phyloP scores from a whole-genome alignment of 805 yeast genomes.

The Helenozyma rhizophorensis region DNA sequence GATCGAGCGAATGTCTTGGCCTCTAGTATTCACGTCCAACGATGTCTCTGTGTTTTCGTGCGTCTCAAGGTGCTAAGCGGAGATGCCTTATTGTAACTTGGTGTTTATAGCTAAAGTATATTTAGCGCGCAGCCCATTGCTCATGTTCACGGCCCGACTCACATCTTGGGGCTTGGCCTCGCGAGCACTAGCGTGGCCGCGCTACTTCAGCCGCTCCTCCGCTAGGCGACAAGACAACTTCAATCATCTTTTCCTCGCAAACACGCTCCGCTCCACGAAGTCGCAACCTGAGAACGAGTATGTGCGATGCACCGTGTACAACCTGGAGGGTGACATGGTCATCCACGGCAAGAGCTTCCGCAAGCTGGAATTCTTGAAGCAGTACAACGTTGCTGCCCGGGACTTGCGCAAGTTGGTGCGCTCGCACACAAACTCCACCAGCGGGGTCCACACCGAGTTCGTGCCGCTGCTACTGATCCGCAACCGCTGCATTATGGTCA shows the following conservation, averaged over 20 bases:
- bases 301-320: slow-evolving; percentile 48
- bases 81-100: too few species aligned
- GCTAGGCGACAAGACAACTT: slow-evolving; percentile 3
- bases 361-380: slow-evolving; percentile 39
- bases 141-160: too few species aligned
- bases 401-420: slow-evolving; percentile 53
- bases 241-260: slow-evolving; percentile 14
- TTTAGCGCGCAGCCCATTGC: too few species aligned
- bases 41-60: too few species aligned
- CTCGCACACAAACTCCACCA: slow-evolving; percentile 8
- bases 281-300: slow-evolving; percentile 27
- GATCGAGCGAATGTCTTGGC: too few species aligned
- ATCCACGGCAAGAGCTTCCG: slow-evolving; percentile 43
- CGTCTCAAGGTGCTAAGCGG: too few species aligned
- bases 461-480: slow-evolving; percentile 55
- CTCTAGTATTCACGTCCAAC: too few species aligned
- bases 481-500: slow-evolving; percentile 43
- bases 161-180: too few species aligned
- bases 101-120: too few species aligned
- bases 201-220: not conserved
- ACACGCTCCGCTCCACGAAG: slow-evolving; percentile 14
- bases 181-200: too few species aligned
- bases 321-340: slow-evolving; percentile 39
- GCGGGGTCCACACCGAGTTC: slow-evolving; percentile 37
- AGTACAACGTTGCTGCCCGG: slow-evolving; percentile 48